A percentile compares a stretch with the other conserved stretches of the same genome.
phyloP scores from a whole-genome alignment of 2,329 filamentous ascomycete species.

The Claviceps sp. region DNA sequence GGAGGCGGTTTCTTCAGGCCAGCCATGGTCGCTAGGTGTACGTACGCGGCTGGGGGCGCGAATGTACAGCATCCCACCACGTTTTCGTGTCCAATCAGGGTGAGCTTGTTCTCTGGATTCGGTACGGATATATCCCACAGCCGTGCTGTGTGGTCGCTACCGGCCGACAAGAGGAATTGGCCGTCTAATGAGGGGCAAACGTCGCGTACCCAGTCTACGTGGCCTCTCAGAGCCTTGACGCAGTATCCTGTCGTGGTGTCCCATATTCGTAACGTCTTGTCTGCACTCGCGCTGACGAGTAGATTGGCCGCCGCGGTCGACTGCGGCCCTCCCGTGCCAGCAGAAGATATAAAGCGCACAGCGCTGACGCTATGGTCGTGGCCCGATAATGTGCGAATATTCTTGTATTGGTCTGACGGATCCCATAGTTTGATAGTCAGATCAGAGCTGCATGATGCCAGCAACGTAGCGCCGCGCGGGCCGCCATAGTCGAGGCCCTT shows the following conservation, averaged over 20 bases:
- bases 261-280: constrained; percentile 77
- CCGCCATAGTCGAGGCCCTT: constrained; percentile 85
- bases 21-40: constrained; percentile 62
- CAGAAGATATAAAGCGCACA: constrained; percentile 66
- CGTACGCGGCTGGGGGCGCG: constrained; percentile 66
- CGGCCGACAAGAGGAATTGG: constrained; percentile 65
- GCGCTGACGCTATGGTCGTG: constrained; percentile 85
- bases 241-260: constrained; percentile 86
- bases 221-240: constrained; percentile 70
- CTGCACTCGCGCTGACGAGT: constrained; percentile 70
- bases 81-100: constrained; percentile 74
- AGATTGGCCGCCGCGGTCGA: constrained; percentile 64
- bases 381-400: constrained; percentile 79
- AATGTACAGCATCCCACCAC: constrained; percentile 75
- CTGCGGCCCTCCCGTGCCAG: constrained; percentile 63
- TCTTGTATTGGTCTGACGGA: constrained; percentile 81
- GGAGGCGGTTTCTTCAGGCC: constrained; percentile 74
- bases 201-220: constrained; percentile 77
- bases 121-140: constrained; percentile 66
- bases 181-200: constrained; percentile 75
- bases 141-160: constrained; percentile 66
- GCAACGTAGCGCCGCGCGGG: constrained; percentile 60
- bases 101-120: constrained; percentile 57
- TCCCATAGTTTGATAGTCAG: constrained; percentile 94
- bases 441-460: constrained; percentile 56